phyloP scores from a whole-genome alignment of 208 protist genomes.

The Leishmania mexicana region DNA sequence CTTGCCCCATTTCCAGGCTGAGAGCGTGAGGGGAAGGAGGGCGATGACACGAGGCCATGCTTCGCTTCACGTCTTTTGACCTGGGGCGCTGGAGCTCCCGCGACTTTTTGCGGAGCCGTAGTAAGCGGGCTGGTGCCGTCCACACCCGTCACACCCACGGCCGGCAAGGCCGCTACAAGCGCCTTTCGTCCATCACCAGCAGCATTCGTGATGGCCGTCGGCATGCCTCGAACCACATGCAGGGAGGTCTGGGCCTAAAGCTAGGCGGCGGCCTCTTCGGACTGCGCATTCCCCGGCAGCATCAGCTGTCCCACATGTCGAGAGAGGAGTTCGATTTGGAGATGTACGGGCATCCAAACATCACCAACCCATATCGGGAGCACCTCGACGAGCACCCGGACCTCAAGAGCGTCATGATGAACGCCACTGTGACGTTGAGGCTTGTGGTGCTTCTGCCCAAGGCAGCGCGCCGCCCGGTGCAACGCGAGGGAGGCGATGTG shows the following conservation, averaged over 20 bases:
- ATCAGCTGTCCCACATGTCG: slow-evolving; percentile 75
- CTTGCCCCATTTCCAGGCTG: background rate
- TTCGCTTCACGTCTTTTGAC: slow-evolving; percentile 17
- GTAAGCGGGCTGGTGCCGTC: slow-evolving; percentile 75
- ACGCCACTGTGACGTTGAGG: slow-evolving; percentile 51
- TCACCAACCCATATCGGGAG: slow-evolving; percentile 90
- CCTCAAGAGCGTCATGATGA: slow-evolving; percentile 75
- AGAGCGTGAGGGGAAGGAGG: background rate
- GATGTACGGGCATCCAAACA: slow-evolving; percentile 87
- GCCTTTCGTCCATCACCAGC: slow-evolving; percentile 50
- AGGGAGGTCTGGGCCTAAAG: slow-evolving; percentile 84
- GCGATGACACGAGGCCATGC: slow-evolving; percentile 14
- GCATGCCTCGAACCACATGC: slow-evolving; percentile 74
- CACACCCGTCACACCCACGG: slow-evolving; percentile 90
- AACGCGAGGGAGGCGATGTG: background rate
- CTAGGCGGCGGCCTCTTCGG: slow-evolving; percentile 89
- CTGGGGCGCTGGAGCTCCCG: slow-evolving; percentile 77
- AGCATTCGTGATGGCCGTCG: slow-evolving; percentile 81
- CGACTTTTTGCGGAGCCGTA: slow-evolving; percentile 78
- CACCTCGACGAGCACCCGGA: slow-evolving; percentile 69
- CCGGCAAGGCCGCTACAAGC: slow-evolving; percentile 77
- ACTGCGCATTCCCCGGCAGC: slow-evolving; percentile 81
- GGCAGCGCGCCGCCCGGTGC: slow-evolving; percentile 36
- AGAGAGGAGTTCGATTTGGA: slow-evolving; percentile 71
- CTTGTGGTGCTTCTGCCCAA: slow-evolving; percentile 79